Percentiles rank a stretch among this genome's conserved stretches.
These are phyloP conservation scores for Chaetomium strumarium DNA, from an alignment of 2,329 filamentous ascomycete genomes.

Conservation along the genomic window DNA sequence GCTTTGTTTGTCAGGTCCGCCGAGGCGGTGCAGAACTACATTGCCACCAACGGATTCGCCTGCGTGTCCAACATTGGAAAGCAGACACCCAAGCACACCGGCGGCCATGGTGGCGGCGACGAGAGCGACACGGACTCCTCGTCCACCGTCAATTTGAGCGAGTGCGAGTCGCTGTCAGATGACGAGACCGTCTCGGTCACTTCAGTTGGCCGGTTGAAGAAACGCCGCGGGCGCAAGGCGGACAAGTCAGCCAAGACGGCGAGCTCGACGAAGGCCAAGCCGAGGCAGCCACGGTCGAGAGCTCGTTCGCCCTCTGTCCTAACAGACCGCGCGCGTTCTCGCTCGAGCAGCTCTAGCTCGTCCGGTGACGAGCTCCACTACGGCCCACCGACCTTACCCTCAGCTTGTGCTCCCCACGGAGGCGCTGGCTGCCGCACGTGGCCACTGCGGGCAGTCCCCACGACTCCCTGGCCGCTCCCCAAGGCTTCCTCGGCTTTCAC, in stretches of 20 bases:
- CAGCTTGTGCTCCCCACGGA: conserved; percentile 20
- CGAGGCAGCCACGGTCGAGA: conserved; percentile 13
- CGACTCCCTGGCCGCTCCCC: conserved; percentile 1
- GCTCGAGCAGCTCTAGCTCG: conserved; percentile 6
- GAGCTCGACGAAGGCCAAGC: conserved; percentile 6
- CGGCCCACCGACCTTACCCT: conserved; percentile 17
- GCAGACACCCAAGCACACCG: not conserved
- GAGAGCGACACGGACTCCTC: conserved; percentile 18
- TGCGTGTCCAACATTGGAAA: conserved; percentile 14
- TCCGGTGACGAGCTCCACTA: conserved; percentile 4
- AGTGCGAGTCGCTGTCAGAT: conserved; percentile 20
- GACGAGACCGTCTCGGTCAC: conserved; percentile 21
- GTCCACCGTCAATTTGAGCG: conserved; percentile 16
- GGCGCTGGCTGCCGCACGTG: conserved; percentile 24
- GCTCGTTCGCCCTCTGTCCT: conserved; percentile 18
- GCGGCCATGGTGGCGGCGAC: conserved; percentile 9
- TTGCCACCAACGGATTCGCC: conserved; percentile 32
- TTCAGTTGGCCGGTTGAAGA: conserved; percentile 8
- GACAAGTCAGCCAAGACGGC: conserved; percentile 6
- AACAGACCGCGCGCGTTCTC: conserved; percentile 10
- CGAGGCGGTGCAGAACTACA: conserved; percentile 32
- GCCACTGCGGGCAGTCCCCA: not conserved
- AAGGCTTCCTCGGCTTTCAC: not conserved
- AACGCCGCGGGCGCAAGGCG: conserved; percentile 5
- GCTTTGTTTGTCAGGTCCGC: conserved; percentile 35